These are phyloP conservation scores for Rhodomyrtus tomentosa DNA, from an alignment of 345 rosid genomes.

Conservation along the genomic window DNA sequence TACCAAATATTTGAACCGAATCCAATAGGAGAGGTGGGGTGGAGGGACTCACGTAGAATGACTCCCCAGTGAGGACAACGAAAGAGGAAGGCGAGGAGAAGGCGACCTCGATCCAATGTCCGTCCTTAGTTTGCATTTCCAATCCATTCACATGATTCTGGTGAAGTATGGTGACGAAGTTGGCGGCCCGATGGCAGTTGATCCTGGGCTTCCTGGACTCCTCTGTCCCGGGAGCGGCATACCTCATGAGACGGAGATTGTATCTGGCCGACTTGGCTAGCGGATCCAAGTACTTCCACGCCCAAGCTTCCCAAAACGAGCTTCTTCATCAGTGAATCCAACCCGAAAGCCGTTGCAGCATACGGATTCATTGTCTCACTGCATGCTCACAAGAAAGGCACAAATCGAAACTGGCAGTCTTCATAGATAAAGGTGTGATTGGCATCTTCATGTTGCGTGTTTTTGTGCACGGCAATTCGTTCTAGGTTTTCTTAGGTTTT, in stretches of 20 bases:
- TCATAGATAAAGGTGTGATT: not conserved
- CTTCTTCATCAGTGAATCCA: not conserved
- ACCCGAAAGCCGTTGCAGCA: not conserved
- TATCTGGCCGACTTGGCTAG: not conserved
- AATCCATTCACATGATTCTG: constrained; percentile 4
- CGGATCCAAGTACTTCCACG: not conserved
- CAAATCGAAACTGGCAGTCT: not conserved
- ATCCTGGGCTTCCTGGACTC: not conserved
- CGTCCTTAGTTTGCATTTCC: constrained; percentile 1
- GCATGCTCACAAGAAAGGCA: not conserved
- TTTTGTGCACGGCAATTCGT: not conserved
- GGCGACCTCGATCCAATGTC: not conserved
- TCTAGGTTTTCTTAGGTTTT: not conserved
- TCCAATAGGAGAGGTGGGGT: not conserved
- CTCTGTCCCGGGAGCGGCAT: not conserved
- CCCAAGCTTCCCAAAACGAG: not conserved
- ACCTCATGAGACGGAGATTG: not conserved
- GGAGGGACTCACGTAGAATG: not conserved
- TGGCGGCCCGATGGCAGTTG: not conserved
- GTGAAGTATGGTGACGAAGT: constrained; percentile 1
- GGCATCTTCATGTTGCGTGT: not conserved
- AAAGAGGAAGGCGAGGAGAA: not conserved
- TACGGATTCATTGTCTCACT: not conserved
- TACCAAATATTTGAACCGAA: not conserved
- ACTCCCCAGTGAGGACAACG: constrained; percentile 1